Evolutionary conservation across 2,329 filamentous ascomycete genomes (phyloP), one percentile per base, ranked within the genome.

Genomic region (Cladosporium sphaerospermum): DNA sequence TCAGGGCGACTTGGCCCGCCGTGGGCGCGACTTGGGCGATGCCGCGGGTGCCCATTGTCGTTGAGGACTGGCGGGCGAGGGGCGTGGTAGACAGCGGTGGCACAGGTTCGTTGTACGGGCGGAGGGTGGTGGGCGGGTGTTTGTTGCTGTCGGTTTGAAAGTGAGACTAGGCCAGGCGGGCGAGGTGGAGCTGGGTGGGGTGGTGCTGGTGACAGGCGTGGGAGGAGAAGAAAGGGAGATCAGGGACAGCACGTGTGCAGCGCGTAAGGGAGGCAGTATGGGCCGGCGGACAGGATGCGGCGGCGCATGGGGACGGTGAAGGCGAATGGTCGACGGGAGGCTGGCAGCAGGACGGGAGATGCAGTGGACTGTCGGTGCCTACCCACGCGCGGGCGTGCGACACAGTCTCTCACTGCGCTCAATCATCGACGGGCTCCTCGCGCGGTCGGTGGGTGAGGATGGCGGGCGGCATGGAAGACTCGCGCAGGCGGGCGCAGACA

Each of bases 1-100:
- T 78, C 52, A 77, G 61, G 18, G 75, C 73, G 52, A 69, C 69
- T 8, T 62, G 66, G n/a, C 64, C 63, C 39, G 66, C 59, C 16
- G 67, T 70, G 19, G 67, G 67, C 49, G 67, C 56, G 13, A 68
- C 63, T 18, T 69, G 60, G 34, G 67, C 64, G 53, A 64, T 64
- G 43, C 60, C 67, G 45, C 67, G 61, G 14, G 67, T 65, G 14
- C 64, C 66, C 68, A 70, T 69, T 31, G 42, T 53, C 18, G 23
- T 28, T 28, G 23, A 28, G 23, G 23, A 28, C 23, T 5, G 23
- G 23, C 9, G 9, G 6, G 41, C 18, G 36, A 18, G 9, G 28
- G 10, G 31, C 31, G 28, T 23, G 23, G 42, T 9, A 4, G 48
- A 44, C 48, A 32, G 40, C 18, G 43, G 48, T 44, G 33, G 34